Base-by-base conservation (phyloP, 345 rosid genomes). In the Trapa incisa region DNA sequence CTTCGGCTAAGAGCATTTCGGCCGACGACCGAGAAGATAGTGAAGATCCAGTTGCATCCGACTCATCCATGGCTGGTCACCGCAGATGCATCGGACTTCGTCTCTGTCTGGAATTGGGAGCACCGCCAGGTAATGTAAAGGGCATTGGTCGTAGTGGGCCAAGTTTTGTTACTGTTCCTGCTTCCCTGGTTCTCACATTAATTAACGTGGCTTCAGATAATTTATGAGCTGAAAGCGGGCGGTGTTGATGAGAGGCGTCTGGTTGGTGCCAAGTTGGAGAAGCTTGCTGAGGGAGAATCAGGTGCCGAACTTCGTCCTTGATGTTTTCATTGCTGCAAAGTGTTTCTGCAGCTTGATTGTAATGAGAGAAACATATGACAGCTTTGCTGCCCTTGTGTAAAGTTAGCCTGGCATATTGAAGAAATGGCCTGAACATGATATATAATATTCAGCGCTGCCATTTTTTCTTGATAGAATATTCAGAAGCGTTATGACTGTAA, bases 1-100 rank as follows among this genome's bases (percentile, higher is more conserved):
- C 84, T 94, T 74, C 92, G 96, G 29, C 79, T 92, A 56, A 86
- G 78, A 74, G 97, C 99, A 69, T 91, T 86, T 74, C 84, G 96
- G 71, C 91, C 91, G 66, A 87, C 83, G 58, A 83, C 68, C 67
- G 93, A 83, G 70, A 95, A 91, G 88, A 81, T 89, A 56, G 96
- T 86, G 76, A 95, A 95, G 88, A 87, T 95, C 52, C 97, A 92
- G 67, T 73, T 95, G 65, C 99, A 95, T 74, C 97, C 99, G 5
- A 91, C 99, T 79, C 97, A 95, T 81, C 96, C 99, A 61, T 95
- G 99, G 99, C 86, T 95, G 36, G 99, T 95, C 41, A 87, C 97
- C 0, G 96, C 96, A 57, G 97, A 95, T 73, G 97, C 93, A 37
- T 83, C 89, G 1, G 99, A 95, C 86, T 90, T 88, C 81, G 96